Base-by-base conservation (phyloP, 768 basidiomycete species). In the Suillus decipiens region DNA sequence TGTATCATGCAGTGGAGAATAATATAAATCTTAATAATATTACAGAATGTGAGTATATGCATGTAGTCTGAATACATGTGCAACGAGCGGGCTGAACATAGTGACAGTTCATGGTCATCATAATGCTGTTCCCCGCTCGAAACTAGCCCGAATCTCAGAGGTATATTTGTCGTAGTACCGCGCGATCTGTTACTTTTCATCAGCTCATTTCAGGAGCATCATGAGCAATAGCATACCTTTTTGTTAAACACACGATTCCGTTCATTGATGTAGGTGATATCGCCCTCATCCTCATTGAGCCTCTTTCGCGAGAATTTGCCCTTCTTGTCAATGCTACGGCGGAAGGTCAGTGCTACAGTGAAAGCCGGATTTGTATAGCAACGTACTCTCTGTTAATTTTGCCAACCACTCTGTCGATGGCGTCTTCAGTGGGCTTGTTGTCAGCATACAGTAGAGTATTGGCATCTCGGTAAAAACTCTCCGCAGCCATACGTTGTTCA, bases 241-340 rank as follows among this genome's bases (percentile, higher is more conserved):
- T 95, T 95, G 86, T 98, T 97, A 84, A 97, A 99, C 54, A 97
- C 95, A 66, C 94, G 86, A 77, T 98, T 96, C 76, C 91, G 89
- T 77, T 99, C 94, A 82, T 99, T 99, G 85, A 99, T 99, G 74
- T 99, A 99, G 6, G 95, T 99, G 75, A 99, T 92, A 68, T 98
- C 96, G 60, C 93, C 95, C 64, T 96, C 90, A 59, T 93, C 92
- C 70, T 98, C 95, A 80, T 96, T 95, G 74, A 81, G 85, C 68
- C 83, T 86, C 78, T 96, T 96, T 67, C 95, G 84, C 45, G 92
- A 95, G 79, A 94, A 93, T 71, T 92, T 95, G 71, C 85, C 82
- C 75, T 93, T 90, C 81, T 93, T 92, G 79, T 95, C 93, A 68
- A 95, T 86, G 69, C 94, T 96, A 61, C 37, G 37, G 59, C 34